phyloP scores from a whole-genome alignment of 2,329 filamentous ascomycete species.

The Ascochyta lentis region DNA sequence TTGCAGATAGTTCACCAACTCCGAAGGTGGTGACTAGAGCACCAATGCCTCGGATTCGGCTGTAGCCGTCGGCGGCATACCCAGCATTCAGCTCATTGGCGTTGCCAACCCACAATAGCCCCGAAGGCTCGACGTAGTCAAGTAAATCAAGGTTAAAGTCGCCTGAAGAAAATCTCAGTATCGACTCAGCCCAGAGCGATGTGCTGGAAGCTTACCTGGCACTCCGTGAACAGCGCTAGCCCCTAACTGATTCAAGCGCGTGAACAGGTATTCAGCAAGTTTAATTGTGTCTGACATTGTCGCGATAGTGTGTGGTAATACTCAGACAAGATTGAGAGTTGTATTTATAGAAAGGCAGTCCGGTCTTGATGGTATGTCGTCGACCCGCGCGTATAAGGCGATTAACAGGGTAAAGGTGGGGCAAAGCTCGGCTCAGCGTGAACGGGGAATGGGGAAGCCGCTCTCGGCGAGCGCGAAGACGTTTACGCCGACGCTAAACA shows the following conservation, averaged over 20 bases:
- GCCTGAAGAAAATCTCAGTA: conserved; percentile 3
- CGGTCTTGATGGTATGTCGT: not conserved
- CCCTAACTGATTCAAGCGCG: conserved; percentile 48
- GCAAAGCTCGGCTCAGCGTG: too few species aligned
- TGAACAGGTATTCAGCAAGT: conserved; percentile 34
- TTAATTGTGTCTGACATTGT: conserved; percentile 14
- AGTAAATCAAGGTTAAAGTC: conserved; percentile 45
- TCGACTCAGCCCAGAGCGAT: not conserved
- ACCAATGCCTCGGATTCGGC: conserved; percentile 63
- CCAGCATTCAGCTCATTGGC: conserved; percentile 63
- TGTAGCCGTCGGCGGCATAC: conserved; percentile 63
- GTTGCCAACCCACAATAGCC: conserved; percentile 56
- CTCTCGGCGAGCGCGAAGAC: too few species aligned
- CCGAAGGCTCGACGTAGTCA: conserved; percentile 45
- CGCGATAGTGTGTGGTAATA: too few species aligned
- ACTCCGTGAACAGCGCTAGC: conserved; percentile 54
- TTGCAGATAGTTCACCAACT: conserved; percentile 70
- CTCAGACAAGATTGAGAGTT: too few species aligned
- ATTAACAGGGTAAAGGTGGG: too few species aligned
- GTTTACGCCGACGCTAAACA: too few species aligned
- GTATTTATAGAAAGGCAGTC: too few species aligned
- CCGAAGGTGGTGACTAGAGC: conserved; percentile 79
- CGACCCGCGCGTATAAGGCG: not conserved
- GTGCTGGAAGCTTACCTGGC: conserved; percentile 9
- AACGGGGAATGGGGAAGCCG: too few species aligned